A percentile compares a stretch with the other conserved stretches of the same genome.
These are phyloP conservation scores for rapeseed (Brassica napus) DNA, from an alignment of 345 rosid species.

Conservation along the genomic window DNA sequence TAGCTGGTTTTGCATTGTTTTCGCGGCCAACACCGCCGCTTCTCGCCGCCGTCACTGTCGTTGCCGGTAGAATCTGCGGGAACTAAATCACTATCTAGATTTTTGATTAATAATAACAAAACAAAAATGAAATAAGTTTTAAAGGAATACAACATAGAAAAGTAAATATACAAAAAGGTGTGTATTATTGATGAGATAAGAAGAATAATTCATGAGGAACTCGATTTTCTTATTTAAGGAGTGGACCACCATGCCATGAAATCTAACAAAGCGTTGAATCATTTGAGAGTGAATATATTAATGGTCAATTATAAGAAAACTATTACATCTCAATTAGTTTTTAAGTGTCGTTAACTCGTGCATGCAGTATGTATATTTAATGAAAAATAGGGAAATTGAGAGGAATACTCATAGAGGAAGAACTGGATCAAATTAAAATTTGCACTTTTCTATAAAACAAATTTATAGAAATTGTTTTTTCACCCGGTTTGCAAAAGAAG, in stretches of 20 bases:
- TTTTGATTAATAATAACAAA: neutral
- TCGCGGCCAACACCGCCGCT: slow-evolving; percentile 56
- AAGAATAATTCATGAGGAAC: slow-evolving; percentile 38
- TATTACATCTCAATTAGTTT: slow-evolving; percentile 7
- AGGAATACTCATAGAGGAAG: slow-evolving; percentile 17
- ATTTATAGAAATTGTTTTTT: neutral
- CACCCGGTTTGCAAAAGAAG: neutral
- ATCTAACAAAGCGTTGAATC: slow-evolving; percentile 36
- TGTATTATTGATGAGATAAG: slow-evolving; percentile 43
- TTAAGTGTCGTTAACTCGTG: slow-evolving; percentile 21
- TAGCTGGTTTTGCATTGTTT: slow-evolving; percentile 97
- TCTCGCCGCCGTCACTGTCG: slow-evolving; percentile 30
- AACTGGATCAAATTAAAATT: slow-evolving; percentile 29
- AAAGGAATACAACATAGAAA: slow-evolving; percentile 13
- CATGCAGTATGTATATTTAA: slow-evolving; percentile 32
- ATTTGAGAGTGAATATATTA: slow-evolving; percentile 20
- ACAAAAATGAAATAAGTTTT: neutral
- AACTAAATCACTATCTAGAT: neutral
- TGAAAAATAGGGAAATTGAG: slow-evolving; percentile 14
- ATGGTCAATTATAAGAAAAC: neutral
- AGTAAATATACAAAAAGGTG: slow-evolving; percentile 29
- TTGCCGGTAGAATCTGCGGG: slow-evolving; percentile 30
- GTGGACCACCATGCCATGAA: slow-evolving; percentile 39
- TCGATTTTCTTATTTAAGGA: slow-evolving; percentile 26
- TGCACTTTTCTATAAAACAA: neutral